phyloP scores from a whole-genome alignment of 2,329 filamentous ascomycete species.

The Lomentospora prolificans region DNA sequence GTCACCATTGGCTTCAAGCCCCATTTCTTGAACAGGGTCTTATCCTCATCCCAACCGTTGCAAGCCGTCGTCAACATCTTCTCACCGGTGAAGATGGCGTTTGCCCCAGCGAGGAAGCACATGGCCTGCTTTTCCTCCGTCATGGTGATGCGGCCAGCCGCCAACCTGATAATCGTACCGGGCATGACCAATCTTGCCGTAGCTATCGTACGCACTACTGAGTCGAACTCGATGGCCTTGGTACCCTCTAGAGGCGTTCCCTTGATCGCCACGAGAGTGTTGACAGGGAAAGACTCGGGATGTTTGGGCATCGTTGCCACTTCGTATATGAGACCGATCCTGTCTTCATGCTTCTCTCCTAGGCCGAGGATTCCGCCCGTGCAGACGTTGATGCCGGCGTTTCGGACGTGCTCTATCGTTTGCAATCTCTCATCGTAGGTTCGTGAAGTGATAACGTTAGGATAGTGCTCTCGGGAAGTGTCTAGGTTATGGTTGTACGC shows the following conservation, averaged over 20 bases:
- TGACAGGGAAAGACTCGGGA: constrained; percentile 86
- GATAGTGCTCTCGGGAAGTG: constrained; percentile 82
- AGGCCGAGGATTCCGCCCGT: constrained; percentile 81
- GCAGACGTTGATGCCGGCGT: constrained; percentile 84
- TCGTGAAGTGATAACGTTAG: constrained; percentile 73
- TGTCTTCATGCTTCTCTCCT: constrained; percentile 69
- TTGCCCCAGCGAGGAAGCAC: constrained; percentile 85
- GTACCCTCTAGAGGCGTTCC: constrained; percentile 75
- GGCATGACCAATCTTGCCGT: constrained; percentile 78
- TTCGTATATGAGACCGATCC: constrained; percentile 74
- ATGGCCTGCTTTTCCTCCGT: constrained; percentile 80
- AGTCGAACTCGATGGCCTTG: constrained; percentile 64
- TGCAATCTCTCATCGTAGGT: constrained; percentile 78
- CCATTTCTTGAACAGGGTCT: constrained; percentile 73
- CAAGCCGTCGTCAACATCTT: constrained; percentile 93
- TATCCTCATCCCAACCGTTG: constrained; percentile 84
- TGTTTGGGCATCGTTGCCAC: constrained; percentile 71
- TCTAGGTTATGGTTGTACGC: constrained; percentile 95
- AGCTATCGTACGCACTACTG: constrained; percentile 72
- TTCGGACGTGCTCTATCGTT: constrained; percentile 69
- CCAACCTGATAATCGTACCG: constrained; percentile 74
- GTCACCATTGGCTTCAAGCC: constrained; percentile 68
- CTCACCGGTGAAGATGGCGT: constrained; percentile 91
- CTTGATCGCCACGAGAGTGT: constrained; percentile 82
- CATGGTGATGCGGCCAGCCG: constrained; percentile 76